Evolutionary conservation across 106 monocot genomes (phyloP), one percentile per base, ranked within the genome.

Genomic region (Dendrobium catenatum): DNA sequence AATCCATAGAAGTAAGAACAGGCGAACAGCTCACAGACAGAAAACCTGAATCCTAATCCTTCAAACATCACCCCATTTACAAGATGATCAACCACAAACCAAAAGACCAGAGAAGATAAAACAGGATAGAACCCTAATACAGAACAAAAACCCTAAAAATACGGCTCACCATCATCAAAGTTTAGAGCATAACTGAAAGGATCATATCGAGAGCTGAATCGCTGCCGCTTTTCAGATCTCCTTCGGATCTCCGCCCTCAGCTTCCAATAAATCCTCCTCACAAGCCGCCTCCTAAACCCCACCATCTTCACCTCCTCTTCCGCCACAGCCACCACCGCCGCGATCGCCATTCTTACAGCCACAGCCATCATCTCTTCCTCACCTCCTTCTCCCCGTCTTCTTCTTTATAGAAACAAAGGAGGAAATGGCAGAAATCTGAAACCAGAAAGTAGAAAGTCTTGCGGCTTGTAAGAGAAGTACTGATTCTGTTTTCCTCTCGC

Each of bases 141-240:
- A 20, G 22, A 61, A 4, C n/a, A 61, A 61, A 61, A 61, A 61
- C 61, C n/a, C 61, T 61, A 73, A 15, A 16, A n/a, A 19, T 27
- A 74, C 20, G 73, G 42, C 1, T 42, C 42, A 24, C 43, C 76
- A 5, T 82, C 82, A 27, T 82, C 82, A 31, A 82, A 82, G 48
- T 82, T 82, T 43, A 82, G 82, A 49, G 77, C 77, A 31, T 82
- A 82, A 66, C 82, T 82, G 48, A 82, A 82, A 27, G 82, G 77
- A 82, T 82, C 82, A 10, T 82, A 82, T 13, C 49, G 77, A 67
- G 66, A 82, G 48, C 82, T 82, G 26, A 82, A 77, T 20, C 77
- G 37, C 77, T 77, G 46, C 42, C 73, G 26, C 49, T 27, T 81
- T 9, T 4, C 15, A 33, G 37, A 24, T 49, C 42, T 19, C 64